phyloP scores from a whole-genome alignment of 331 rosid species.

The Malus hybrid region DNA sequence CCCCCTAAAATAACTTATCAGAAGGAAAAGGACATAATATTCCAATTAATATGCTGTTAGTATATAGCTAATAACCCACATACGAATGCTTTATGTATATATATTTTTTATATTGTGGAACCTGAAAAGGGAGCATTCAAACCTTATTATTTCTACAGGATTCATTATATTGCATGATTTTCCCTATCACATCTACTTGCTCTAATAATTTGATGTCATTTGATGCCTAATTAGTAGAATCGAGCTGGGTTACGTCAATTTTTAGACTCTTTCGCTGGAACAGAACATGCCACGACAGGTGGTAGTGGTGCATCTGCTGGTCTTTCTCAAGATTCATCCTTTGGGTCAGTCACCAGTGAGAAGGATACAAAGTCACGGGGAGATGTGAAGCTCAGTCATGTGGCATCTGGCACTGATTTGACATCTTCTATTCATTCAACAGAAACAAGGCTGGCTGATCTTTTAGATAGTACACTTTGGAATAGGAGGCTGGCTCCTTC shows the following conservation, averaged over 20 bases:
- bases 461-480: constrained; percentile 96
- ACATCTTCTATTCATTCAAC: constrained; percentile 51
- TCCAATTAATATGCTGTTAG: not conserved
- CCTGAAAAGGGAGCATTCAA: not conserved
- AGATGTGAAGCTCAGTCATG: constrained; percentile 89
- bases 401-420: constrained; percentile 73
- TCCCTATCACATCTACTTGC: not conserved
- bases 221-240: constrained; percentile 49
- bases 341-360: constrained; percentile 47
- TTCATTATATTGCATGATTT: not conserved
- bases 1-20: not conserved
- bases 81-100: not conserved
- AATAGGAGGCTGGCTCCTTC: constrained; percentile 97
- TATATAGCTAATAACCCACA: not conserved
- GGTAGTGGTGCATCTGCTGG: constrained; percentile 33
- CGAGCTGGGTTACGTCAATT: constrained; percentile 94
- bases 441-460: constrained; percentile 94
- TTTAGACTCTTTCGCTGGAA: constrained; percentile 90
- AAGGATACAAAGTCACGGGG: constrained; percentile 59
- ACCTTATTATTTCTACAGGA: not conserved
- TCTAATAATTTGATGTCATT: constrained; percentile 14
- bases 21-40: not conserved
- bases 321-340: constrained; percentile 38
- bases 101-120: not conserved
- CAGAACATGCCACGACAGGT: constrained; percentile 53